Base-by-base conservation (phyloP, 148 eudicot species). In the Rhododendron griersonianum region DNA sequence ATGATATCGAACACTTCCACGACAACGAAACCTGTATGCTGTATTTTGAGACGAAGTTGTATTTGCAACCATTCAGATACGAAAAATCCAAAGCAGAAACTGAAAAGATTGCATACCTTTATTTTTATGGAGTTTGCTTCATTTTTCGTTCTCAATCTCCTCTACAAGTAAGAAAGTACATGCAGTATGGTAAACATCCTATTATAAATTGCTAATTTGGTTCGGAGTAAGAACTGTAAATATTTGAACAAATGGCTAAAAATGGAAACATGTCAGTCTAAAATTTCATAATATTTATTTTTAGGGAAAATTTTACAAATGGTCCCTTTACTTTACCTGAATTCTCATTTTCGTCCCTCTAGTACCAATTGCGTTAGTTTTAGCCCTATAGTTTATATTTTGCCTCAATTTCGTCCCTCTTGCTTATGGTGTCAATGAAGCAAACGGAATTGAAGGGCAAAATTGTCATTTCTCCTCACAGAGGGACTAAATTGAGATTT, bases 81-180 rank as follows among this genome's bases (percentile, higher is more conserved):
- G 10, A 48, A 82, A 1, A 35, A 19, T 47, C 84, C 75, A 13
- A 82, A 82, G 15, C 19, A 7, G 47, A 3, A 28, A 69, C 19
- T 61, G 39, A 30, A 69, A 47, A 83, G 33, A 65, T 65, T 7
- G 45, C 41, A 33, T 44, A 69, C 85, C 78, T 65, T 83, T 69
- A 69, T 41, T 83, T 83, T 69, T 45, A 83, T 35, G 47, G 85
- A 44, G 57, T 83, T 41, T 39, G 50, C 57, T 65, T 83, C 85
- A 83, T 47, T 83, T 45, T 65, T 67, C n/a, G 71, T 25, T 67
- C 13, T 83, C 51, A 45, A 71, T 33, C 78, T 83, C 78, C 78
- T 83, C 85, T 67, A 21, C 85, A 83, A 83, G 37, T n/a, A 21
- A 65, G 57, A 83, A 53, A 83, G 8, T 23, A 30, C 6, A 83